A percentile compares a stretch with the other conserved stretches of the same genome.
Conservation (phyloP, 306 rosid species). For the Ammopiptanthus mongolicus region DNA sequence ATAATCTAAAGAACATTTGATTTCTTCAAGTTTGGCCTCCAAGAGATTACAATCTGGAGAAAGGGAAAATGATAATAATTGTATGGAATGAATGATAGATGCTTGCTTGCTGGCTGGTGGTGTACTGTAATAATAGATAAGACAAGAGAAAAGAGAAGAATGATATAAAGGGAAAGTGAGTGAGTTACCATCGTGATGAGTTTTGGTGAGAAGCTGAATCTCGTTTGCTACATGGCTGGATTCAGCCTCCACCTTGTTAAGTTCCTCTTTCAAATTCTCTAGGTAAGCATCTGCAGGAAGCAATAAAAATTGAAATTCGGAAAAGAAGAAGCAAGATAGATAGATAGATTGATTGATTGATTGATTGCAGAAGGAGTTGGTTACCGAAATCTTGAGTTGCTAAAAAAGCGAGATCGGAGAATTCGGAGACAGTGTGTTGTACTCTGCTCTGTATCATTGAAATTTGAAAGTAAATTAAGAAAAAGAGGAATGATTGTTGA, state of each 20-base stretch:
- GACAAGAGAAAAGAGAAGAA: not conserved
- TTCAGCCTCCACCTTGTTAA: slow-evolving; percentile 43
- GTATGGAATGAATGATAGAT: not conserved
- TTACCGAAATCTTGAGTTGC: slow-evolving; percentile 40
- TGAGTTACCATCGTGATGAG: slow-evolving; percentile 48
- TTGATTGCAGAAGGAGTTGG: no score
- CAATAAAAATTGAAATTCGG: not conserved
- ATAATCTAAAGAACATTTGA: slow-evolving; percentile 46
- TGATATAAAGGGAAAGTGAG: no score
- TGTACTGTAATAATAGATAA: no score
- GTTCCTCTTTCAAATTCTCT: slow-evolving; percentile 54
- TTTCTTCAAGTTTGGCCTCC: slow-evolving; percentile 48
- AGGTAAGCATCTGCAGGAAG: slow-evolving; percentile 42
- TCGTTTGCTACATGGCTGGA: slow-evolving; percentile 32
- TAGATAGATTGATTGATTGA: no score
- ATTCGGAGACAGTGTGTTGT: slow-evolving; percentile 48
- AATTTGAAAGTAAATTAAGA: not conserved
- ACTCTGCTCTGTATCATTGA: slow-evolving; percentile 41
- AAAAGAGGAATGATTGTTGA: not conserved
- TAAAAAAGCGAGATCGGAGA: slow-evolving; percentile 35
- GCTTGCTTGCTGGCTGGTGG: no score
- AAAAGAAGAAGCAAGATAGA: not conserved
- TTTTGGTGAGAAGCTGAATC: slow-evolving; percentile 45
- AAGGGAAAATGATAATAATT: not conserved
- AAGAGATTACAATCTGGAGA: slow-evolving; percentile 51